Percentiles rank a stretch among this genome's conserved stretches.
Conservation (phyloP, 441 rosid genomes). For the Hypseocharis bilobata region DNA sequence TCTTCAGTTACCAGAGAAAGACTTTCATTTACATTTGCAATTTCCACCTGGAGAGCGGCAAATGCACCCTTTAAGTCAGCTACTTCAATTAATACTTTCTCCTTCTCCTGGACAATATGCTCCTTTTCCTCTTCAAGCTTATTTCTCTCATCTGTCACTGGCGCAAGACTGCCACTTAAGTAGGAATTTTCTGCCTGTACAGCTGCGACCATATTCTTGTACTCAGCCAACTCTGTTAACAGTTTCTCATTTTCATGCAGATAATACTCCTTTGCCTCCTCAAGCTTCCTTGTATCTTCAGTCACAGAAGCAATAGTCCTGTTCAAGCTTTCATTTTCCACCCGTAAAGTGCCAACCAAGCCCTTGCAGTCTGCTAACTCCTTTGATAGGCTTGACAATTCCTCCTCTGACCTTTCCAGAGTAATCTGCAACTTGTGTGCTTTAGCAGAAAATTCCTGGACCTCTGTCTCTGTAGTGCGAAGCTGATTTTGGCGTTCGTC, state of each 20-base stretch:
- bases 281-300: slow-evolving; percentile 42
- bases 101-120: slow-evolving; percentile 33
- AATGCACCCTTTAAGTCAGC: slow-evolving; percentile 35
- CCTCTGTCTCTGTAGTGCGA: slow-evolving; percentile 40
- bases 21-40: slow-evolving; percentile 34
- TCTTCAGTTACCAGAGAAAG: slow-evolving; percentile 36
- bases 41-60: slow-evolving; percentile 38
- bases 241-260: slow-evolving; percentile 50
- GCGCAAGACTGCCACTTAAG: slow-evolving; percentile 36
- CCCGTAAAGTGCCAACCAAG: slow-evolving; percentile 33
- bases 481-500: slow-evolving; percentile 52
- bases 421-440: slow-evolving; percentile 49
- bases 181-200: slow-evolving; percentile 45
- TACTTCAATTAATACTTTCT: slow-evolving; percentile 31
- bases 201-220: slow-evolving; percentile 43
- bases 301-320: slow-evolving; percentile 36
- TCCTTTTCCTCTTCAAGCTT: slow-evolving; percentile 56
- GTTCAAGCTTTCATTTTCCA: slow-evolving; percentile 49
- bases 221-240: slow-evolving; percentile 45
- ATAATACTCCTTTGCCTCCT: slow-evolving; percentile 36
- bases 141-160: slow-evolving; percentile 34
- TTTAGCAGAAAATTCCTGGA: slow-evolving; percentile 43
- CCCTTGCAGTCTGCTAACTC: slow-evolving; percentile 48
- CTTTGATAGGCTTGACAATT: slow-evolving; percentile 30
- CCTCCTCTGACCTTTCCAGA: slow-evolving; percentile 46